Base-by-base conservation (phyloP, 1,284 basidiomycete species). In the Cystobasidium pallidum region DNA sequence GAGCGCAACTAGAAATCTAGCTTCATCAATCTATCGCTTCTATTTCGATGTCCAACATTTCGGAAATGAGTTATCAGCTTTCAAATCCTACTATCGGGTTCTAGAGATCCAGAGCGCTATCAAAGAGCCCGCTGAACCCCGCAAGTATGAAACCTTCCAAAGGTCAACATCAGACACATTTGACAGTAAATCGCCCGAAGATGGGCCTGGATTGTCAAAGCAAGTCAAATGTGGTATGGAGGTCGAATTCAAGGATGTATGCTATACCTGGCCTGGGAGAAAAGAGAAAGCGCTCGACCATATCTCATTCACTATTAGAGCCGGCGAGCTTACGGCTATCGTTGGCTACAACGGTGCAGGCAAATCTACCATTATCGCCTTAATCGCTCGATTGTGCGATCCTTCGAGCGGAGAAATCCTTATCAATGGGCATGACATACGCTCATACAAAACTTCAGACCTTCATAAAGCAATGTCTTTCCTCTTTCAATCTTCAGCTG, bases 391-490 rank as follows among this genome's bases (percentile, higher is more conserved):
- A 6, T 39, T 72, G 17, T 72, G 63, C 36, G 70, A 72, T 41
- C 61, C 63, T 17, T 49, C 45, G 17, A 61, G 55, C 28, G 70
- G 70, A 8, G 52, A 64, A 49, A 72, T 72, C 32, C 28, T 72
- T 3, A 65, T 72, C 13, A 72, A 72, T 30, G 70, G 70, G 2
- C 26, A 58, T 24, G 55, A 59, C 24, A 72, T 72, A 21, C 49
- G 51, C 10, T 65, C 47, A 24, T 72, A 72, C 62, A 65, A 52
- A 32, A 64, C 70, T 17, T 34, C 47, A 13, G 70, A 64, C 21
- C 39, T 72, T n/a, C 70, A 72, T 39, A 64, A 57, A 52, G 34
- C 61, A 26, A 72, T 72, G 70, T 72, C 70, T 13, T 52, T 72
- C 41, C 62, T 72, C 1, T 72, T 72, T 32, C 70, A 72, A 32